Conservation (phyloP, 1,139 yeast species). For the Scheffersomyces insectosa region DNA sequence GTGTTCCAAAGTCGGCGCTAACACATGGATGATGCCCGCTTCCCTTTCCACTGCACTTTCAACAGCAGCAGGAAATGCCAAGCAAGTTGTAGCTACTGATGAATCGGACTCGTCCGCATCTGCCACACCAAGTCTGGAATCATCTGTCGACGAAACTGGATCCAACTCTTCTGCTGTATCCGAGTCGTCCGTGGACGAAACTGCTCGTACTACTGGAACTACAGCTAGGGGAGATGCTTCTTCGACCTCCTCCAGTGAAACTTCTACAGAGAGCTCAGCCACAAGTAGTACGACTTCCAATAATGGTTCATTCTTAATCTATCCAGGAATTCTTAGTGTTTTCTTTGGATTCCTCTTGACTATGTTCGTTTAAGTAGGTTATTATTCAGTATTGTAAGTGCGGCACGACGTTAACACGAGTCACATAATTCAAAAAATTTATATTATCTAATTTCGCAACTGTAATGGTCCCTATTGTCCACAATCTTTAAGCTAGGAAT, state of each 20-base stretch:
- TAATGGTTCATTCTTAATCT: neutral
- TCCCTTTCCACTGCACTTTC: constrained; percentile 34
- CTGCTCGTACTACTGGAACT: constrained; percentile 52
- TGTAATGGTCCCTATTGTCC: neutral
- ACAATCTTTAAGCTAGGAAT: neutral
- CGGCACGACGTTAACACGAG: neutral
- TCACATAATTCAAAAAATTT: neutral
- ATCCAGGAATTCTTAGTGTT: neutral
- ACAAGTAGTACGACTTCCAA: neutral
- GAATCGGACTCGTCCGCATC: constrained; percentile 8
- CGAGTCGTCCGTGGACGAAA: constrained; percentile 49
- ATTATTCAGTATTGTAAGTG: neutral
- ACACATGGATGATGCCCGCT: constrained; percentile 48
- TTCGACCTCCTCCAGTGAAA: constrained; percentile 23
- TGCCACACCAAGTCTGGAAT: neutral
- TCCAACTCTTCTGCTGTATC: constrained; percentile 10
- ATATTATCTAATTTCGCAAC: neutral
- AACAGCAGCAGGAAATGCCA: constrained; percentile 26
- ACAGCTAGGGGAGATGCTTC: constrained; percentile 46
- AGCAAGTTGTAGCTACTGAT: constrained; percentile 11
- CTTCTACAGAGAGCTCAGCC: neutral
- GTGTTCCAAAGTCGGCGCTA: constrained; percentile 46
- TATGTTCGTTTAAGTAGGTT: neutral
- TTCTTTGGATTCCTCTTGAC: neutral
- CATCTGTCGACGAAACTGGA: neutral